Evolutionary conservation across 176 grass and related monocot species (phyloP), one percentile per base, ranked within the genome.

Genomic region (Phyllostachys edulis): DNA sequence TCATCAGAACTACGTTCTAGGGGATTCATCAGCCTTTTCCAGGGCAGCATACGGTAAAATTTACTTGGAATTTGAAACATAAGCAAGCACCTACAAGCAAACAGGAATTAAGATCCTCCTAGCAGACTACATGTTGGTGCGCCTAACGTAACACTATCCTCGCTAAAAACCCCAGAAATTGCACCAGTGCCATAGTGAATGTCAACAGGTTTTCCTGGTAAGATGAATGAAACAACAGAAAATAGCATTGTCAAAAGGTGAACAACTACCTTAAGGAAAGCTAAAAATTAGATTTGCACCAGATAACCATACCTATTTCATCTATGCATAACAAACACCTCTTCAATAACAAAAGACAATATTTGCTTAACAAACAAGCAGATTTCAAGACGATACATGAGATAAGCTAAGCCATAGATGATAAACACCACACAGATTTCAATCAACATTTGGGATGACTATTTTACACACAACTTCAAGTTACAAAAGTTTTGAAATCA

Each of bases 111-210:
- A n/a, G n/a, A n/a, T n/a, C n/a, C n/a, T n/a, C n/a, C n/a, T n/a
- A n/a, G n/a, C n/a, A n/a, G n/a, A n/a, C n/a, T n/a, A n/a, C n/a
- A n/a, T n/a, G n/a, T n/a, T n/a, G n/a, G n/a, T n/a, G n/a, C n/a
- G n/a, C n/a, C n/a, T n/a, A n/a, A n/a, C n/a, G n/a, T 90, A 26
- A 97, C 64, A 63, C 91, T 78, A 42, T 97, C 95, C 82, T 93
- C 81, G 5, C 95, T 97, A 74, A 94, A 97, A 78, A 79, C 93
- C 5, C 95, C 95, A 86, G 95, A 86, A 86, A 97, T 84, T 63
- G 95, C 52, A 80, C 95, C 95, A 56, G 95, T 97, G 50, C 95
- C 95, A 64, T 97, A 97, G 1, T 85, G 92, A 82, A 97, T 97
- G n/a, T 65, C 90, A 77, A 90, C 95, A 86, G 92, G 79, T 62